Percentiles rank a stretch among this genome's conserved stretches.
Evolutionary conservation across 2,329 filamentous ascomycete species (phyloP).

Genomic region (Rutstroemia sp.): DNA sequence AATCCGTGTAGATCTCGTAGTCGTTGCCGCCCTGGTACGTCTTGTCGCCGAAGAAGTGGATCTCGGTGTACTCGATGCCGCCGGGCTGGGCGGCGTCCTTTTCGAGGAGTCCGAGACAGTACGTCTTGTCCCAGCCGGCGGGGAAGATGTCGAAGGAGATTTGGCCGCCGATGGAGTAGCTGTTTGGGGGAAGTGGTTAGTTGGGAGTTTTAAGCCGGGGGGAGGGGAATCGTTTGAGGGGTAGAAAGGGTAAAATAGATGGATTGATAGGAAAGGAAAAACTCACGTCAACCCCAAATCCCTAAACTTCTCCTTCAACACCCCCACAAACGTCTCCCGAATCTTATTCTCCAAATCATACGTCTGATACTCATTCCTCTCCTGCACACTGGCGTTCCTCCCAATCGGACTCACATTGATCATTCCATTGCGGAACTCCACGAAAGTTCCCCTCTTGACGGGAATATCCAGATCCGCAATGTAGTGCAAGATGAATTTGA

Average conservation of each 20-base stretch:
- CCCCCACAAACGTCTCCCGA: conserved; percentile 66
- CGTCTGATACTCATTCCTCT: conserved; percentile 74
- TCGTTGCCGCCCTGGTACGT: conserved; percentile 86
- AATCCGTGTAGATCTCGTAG: conserved; percentile 83
- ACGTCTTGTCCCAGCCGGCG: conserved; percentile 96
- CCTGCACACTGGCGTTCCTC: conserved; percentile 72
- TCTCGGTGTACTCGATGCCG: conserved; percentile 71
- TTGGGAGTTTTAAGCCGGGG: not conserved
- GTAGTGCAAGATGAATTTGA: conserved; percentile 71
- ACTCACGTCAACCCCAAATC: conserved; percentile 78
- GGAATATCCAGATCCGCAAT: conserved; percentile 78
- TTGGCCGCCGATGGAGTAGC: conserved; percentile 90
- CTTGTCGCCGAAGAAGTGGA: conserved; percentile 99
- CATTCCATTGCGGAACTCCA: conserved; percentile 90
- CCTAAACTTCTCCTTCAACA: conserved; percentile 72
- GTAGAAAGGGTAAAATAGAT: not conserved
- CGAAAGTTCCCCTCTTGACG: conserved; percentile 75
- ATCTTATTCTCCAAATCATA: conserved; percentile 76
- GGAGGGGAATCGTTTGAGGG: not conserved
- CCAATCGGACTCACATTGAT: conserved; percentile 79
- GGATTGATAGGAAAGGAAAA: not conserved
- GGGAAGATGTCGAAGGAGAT: conserved; percentile 99
- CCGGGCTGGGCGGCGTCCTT: conserved; percentile 63
- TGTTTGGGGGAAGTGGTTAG: conserved; percentile 29
- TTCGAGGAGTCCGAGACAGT: conserved; percentile 84